Conservation (phyloP, 2,329 filamentous ascomycete genomes). For the Colletotrichum musae region DNA sequence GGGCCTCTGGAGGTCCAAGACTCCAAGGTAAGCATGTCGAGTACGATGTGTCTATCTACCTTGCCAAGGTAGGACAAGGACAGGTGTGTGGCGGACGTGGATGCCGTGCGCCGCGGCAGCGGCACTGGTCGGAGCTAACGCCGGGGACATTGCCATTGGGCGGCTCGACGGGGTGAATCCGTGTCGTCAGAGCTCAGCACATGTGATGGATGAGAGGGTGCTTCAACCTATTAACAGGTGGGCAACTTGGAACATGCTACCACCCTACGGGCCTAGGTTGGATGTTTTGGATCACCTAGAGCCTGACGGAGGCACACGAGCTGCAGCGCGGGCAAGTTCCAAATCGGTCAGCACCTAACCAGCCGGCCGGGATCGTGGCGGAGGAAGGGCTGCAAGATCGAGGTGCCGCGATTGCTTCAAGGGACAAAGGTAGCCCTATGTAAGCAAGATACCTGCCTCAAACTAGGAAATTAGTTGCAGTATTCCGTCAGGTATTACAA, state of each 20-base stretch:
- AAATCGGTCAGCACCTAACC: conserved; percentile 18
- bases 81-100: background rate
- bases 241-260: background rate
- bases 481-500: too few relatives aligned
- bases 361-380: conserved; percentile 24
- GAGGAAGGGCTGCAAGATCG: conserved; percentile 9
- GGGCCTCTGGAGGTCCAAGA: background rate
- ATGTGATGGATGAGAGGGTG: too few relatives aligned
- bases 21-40: too few relatives aligned
- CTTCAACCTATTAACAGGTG: background rate
- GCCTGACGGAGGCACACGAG: conserved; percentile 5
- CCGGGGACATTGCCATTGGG: conserved; percentile 22
- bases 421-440: background rate
- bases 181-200: too few relatives aligned
- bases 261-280: too few relatives aligned
- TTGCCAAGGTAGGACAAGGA: conserved; percentile 11
- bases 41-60: background rate
- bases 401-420: background rate
- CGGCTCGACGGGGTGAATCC: background rate
- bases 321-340: conserved; percentile 6
- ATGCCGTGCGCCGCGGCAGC: conserved; percentile 10
- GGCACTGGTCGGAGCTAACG: conserved; percentile 17
- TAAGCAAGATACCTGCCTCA: too few relatives aligned
- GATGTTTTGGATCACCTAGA: background rate
- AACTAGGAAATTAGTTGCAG: too few relatives aligned